Conservation (phyloP, 176 grass and related monocot genomes). For the Cenchrus fungigraminus region DNA sequence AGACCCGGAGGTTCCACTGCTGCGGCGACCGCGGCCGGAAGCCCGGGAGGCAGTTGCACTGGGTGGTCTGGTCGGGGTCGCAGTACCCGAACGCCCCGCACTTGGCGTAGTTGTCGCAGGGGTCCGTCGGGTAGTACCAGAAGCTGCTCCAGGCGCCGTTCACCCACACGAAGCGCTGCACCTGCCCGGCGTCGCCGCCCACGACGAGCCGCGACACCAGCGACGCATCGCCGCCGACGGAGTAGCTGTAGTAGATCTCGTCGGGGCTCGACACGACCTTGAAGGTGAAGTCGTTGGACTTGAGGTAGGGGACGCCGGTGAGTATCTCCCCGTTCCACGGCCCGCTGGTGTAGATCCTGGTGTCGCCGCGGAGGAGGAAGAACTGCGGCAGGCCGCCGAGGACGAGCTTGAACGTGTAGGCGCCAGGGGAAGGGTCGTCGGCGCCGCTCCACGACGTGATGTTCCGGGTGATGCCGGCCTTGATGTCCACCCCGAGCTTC, state of each 20-base stretch:
- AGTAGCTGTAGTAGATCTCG: conserved; percentile 54
- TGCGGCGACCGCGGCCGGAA: conserved; percentile 46
- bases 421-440: conserved; percentile 48
- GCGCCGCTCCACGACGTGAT: conserved; percentile 55
- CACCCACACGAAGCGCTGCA: conserved; percentile 37
- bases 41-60: conserved; percentile 56
- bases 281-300: conserved; percentile 39
- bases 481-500: conserved; percentile 55
- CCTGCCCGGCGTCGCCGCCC: neutral
- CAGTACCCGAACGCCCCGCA: conserved; percentile 64
- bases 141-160: conserved; percentile 17
- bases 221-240: neutral
- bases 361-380: conserved; percentile 29
- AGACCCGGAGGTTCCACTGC: conserved; percentile 51
- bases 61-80: neutral
- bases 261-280: neutral
- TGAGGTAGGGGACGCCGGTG: conserved; percentile 48
- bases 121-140: conserved; percentile 62
- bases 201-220: conserved; percentile 33
- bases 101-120: conserved; percentile 43
- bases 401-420: conserved; percentile 48
- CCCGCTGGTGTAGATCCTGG: conserved; percentile 36
- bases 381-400: conserved; percentile 39
- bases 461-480: conserved; percentile 37
- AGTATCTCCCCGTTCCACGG: conserved; percentile 57